Conservation (phyloP, 2,329 filamentous ascomycete genomes). For the Fusarium sp. region DNA sequence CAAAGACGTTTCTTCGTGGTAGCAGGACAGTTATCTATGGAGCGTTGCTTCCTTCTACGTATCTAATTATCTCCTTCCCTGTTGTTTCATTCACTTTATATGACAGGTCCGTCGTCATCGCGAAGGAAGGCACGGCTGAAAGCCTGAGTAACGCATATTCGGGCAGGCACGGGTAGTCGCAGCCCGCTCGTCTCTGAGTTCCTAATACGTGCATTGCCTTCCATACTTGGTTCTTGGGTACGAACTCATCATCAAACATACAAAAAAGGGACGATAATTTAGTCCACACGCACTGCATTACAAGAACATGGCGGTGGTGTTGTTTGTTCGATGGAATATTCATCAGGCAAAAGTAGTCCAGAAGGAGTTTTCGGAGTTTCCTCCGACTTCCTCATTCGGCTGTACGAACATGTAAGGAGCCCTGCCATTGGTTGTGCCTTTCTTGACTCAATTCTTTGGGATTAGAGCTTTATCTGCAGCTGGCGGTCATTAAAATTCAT, state of each 20-base stretch:
- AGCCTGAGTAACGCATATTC: neutral
- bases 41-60: neutral
- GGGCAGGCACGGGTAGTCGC: neutral
- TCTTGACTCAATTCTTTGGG: neutral
- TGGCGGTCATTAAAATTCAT: neutral
- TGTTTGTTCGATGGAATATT: neutral
- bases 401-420: neutral
- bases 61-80: neutral
- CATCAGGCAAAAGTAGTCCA: neutral
- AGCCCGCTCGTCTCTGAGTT: neutral
- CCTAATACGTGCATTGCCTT: neutral
- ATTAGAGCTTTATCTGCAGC: neutral
- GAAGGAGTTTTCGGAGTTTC: conserved; percentile 45
- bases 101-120: neutral
- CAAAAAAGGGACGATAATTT: neutral
- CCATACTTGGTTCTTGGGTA: no score
- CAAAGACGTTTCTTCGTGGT: neutral
- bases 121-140: neutral
- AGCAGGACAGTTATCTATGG: no score
- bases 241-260: neutral
- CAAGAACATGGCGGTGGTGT: neutral
- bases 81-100: no score
- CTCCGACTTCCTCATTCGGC: conserved; percentile 42
- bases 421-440: conserved; percentile 30
- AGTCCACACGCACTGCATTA: neutral